Evolutionary conservation across 768 basidiomycete species (phyloP).

Genomic region (Glaciozyma martinii): DNA sequence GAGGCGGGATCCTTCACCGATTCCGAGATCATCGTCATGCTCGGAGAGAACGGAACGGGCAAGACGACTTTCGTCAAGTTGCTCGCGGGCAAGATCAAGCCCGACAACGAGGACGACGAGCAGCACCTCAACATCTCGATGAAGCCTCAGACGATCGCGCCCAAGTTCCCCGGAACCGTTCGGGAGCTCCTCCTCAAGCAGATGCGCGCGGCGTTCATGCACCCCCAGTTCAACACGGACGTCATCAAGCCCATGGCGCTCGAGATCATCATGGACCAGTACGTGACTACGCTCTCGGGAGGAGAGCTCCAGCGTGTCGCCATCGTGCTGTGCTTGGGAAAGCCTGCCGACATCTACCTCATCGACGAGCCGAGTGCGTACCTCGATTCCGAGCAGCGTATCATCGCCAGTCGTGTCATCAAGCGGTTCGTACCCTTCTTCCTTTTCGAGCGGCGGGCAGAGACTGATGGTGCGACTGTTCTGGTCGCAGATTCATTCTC

Average conservation of each 20-base stretch:
- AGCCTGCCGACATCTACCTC: slow-evolving; percentile 65
- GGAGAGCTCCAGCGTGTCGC: slow-evolving; percentile 97
- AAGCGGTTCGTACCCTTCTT: slow-evolving; percentile 55
- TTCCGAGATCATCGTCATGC: slow-evolving; percentile 97
- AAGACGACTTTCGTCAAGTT: slow-evolving; percentile 97
- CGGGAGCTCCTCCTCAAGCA: slow-evolving; percentile 87
- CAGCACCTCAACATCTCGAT: slow-evolving; percentile 74
- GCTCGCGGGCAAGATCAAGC: slow-evolving; percentile 75
- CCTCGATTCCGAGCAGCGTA: slow-evolving; percentile 98
- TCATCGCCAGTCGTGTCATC: slow-evolving; percentile 94
- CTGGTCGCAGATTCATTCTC: slow-evolving; percentile 65
- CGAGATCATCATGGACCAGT: slow-evolving; percentile 91
- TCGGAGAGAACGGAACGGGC: slow-evolving; percentile 95
- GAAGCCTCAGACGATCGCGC: slow-evolving; percentile 97
- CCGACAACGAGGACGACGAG: slow-evolving; percentile 60
- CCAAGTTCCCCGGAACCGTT: slow-evolving; percentile 94
- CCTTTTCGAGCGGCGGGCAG: slow-evolving; percentile 15
- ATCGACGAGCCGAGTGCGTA: slow-evolving; percentile 88
- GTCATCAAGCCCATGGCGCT: slow-evolving; percentile 96
- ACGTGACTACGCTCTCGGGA: slow-evolving; percentile 95
- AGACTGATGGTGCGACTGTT: neutral
- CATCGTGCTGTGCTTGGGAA: slow-evolving; percentile 83
- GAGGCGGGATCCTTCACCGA: slow-evolving; percentile 88
- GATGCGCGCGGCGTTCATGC: slow-evolving; percentile 94
- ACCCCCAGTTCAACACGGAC: slow-evolving; percentile 98